Base-by-base conservation (phyloP, 176 grass and related monocot species). In the Themeda triandra region DNA sequence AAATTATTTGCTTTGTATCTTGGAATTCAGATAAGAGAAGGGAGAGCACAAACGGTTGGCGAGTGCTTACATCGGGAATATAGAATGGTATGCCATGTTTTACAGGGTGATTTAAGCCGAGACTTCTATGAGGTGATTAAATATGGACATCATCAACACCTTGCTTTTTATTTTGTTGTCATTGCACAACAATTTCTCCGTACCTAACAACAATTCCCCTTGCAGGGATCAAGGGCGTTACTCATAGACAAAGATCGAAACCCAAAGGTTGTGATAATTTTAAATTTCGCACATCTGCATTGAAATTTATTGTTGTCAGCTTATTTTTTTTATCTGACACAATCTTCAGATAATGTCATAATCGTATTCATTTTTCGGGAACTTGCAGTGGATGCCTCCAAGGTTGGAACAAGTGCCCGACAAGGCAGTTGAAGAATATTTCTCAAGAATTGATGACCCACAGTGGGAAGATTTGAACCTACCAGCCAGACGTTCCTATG, bases 31-130 rank as follows among this genome's bases (percentile, higher is more conserved):
- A 98, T 98, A 87, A 92, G 95, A 87, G 76, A 93, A 90, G 95
- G 95, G 28, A 85, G 95, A 63, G 44, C 74, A 12, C 88, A 94
- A 82, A 89, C 80, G 76, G 31, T 94, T 59, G 92, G 88, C 0
- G 91, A 98, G 68, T 98, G 95, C 77, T 84, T 98, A 14, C 84
- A 37, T 49, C 82, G 89, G 88, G 95, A 98, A 75, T 98, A 98
- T 80, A 92, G 95, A 86, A 88, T 94, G 88, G 81, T 88, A 81
- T 93, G 95, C 62, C 92, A 92, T 84, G 89, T 93, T 51, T 73
- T 98, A 66, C 89, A 89, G 2, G 89, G 93, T 79, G 92, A 95
- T 77, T 88, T 92, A 27, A 93, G 89, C 40, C 94, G 77, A 51
- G 95, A 98, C 76, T 93, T 91, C 56, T 93, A 81, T 71, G 92